phyloP scores from a whole-genome alignment of 352 stramenopile genomes.

The Peronospora tabacina region DNA sequence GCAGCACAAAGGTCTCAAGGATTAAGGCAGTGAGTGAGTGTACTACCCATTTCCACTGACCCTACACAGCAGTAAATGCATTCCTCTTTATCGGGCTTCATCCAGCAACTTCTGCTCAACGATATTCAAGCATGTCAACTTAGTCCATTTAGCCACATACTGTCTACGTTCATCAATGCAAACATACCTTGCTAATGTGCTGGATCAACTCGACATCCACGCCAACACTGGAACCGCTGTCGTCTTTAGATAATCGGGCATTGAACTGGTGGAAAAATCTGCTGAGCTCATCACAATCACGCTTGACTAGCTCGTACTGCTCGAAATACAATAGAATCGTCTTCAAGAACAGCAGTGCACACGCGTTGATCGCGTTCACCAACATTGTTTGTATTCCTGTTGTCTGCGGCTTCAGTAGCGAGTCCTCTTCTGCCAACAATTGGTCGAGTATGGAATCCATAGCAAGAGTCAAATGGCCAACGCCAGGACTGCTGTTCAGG shows the following conservation, averaged over 20 bases:
- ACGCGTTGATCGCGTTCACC: slow-evolving; percentile 42
- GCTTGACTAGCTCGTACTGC: slow-evolving; percentile 33
- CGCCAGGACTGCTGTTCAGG: slow-evolving; percentile 37
- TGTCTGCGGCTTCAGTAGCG: background rate
- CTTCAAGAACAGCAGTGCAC: slow-evolving; percentile 56
- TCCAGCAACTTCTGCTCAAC: slow-evolving; percentile 5
- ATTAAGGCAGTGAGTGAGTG: too few relatives aligned
- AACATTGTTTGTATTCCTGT: slow-evolving; percentile 3
- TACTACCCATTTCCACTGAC: too few relatives aligned
- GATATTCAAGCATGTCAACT: slow-evolving; percentile 3
- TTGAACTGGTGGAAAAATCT: slow-evolving; percentile 35
- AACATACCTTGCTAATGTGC: slow-evolving; percentile 23
- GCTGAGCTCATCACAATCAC: slow-evolving; percentile 35
- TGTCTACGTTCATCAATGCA: slow-evolving; percentile 2
- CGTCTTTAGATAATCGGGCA: slow-evolving; percentile 16
- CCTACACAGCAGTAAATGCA: too few relatives aligned
- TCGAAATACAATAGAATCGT: slow-evolving; percentile 51
- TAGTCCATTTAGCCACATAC: background rate
- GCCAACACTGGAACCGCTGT: slow-evolving; percentile 1
- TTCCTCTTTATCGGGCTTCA: background rate
- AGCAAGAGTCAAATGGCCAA: slow-evolving; percentile 52
- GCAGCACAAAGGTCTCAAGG: too few relatives aligned
- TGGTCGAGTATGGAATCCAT: slow-evolving; percentile 59
- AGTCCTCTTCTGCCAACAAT: slow-evolving; percentile 26
- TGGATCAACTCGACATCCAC: slow-evolving; percentile 21